Conservation (phyloP, 169 alveolate genomes). For the Cryptosporidium sp. region DNA sequence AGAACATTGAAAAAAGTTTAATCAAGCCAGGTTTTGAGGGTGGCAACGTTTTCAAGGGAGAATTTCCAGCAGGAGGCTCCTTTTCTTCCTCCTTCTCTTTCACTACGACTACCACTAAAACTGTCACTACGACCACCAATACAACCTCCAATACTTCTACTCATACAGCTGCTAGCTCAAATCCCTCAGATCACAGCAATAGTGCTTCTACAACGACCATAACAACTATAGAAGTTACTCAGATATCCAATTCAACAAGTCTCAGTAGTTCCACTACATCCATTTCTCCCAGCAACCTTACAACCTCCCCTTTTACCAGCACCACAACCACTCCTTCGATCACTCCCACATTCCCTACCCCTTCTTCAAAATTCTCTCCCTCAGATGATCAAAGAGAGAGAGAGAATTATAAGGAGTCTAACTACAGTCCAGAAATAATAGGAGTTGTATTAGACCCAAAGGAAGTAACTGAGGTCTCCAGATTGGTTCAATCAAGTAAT, state of each 20-base stretch:
- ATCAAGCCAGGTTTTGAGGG: not conserved
- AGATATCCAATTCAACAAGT: not conserved
- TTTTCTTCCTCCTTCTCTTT: not conserved
- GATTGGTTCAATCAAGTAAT: constrained; percentile 44
- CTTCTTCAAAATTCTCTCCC: not conserved
- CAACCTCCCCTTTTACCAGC: not conserved
- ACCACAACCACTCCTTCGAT: not conserved
- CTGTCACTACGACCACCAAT: not conserved
- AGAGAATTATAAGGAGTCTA: not conserved
- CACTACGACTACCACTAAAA: not conserved
- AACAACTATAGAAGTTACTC: not conserved
- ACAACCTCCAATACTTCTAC: not conserved
- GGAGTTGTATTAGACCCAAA: constrained; percentile 69
- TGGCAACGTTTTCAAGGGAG: not conserved
- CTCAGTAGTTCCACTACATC: not conserved
- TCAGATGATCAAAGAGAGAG: too few relatives aligned
- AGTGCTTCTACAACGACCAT: not conserved
- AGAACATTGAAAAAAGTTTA: constrained; percentile 3
- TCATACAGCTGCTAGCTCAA: not conserved
- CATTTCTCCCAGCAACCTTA: not conserved
- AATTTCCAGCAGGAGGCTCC: not conserved
- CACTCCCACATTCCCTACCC: not conserved
- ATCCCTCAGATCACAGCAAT: not conserved
- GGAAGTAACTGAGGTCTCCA: constrained; percentile 55
- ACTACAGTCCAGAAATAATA: constrained; percentile 56